These are phyloP conservation scores for Globisporangium splendens DNA, from an alignment of 352 stramenopile genomes.

Conservation along the genomic window DNA sequence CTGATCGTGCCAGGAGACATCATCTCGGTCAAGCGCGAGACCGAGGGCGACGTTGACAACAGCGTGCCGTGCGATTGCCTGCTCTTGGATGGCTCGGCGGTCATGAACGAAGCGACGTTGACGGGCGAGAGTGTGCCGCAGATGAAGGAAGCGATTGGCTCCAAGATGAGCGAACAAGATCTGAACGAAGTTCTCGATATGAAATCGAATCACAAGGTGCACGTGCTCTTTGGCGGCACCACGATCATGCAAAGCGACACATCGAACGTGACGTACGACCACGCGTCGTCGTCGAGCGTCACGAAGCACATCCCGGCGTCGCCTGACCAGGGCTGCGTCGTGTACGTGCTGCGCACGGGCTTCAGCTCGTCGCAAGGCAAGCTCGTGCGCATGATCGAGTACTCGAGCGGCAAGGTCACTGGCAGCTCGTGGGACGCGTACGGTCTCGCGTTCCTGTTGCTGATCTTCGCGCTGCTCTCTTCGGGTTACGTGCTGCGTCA, in stretches of 20 bases:
- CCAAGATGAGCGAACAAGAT: slow-evolving; percentile 74
- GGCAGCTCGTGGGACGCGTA: slow-evolving; percentile 95
- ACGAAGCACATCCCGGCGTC: slow-evolving; percentile 53
- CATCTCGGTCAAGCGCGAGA: slow-evolving; percentile 90
- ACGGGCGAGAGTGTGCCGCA: slow-evolving; percentile 98
- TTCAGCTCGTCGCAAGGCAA: slow-evolving; percentile 98
- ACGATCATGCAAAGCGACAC: slow-evolving; percentile 85
- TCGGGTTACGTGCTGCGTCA: slow-evolving; percentile 93
- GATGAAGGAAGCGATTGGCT: slow-evolving; percentile 93
- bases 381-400: slow-evolving; percentile 98
- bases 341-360: slow-evolving; percentile 95
- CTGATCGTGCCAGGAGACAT: slow-evolving; percentile 92
- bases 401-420: slow-evolving; percentile 95
- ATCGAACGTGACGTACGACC: slow-evolving; percentile 22
- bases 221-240: slow-evolving; percentile 94
- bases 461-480: slow-evolving; percentile 96
- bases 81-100: slow-evolving; percentile 91
- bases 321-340: slow-evolving; percentile 91
- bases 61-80: slow-evolving; percentile 95
- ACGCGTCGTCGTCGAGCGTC: background rate
- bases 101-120: slow-evolving; percentile 99
- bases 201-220: slow-evolving; percentile 86
- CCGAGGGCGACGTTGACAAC: slow-evolving; percentile 74
- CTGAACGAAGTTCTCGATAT: slow-evolving; percentile 75
- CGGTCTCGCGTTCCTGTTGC: slow-evolving; percentile 93